A percentile compares a stretch with the other conserved stretches of the same genome.
These are phyloP conservation scores for Daldinia eschscholtzii DNA, from an alignment of 2,329 filamentous ascomycete species.

Conservation along the genomic window DNA sequence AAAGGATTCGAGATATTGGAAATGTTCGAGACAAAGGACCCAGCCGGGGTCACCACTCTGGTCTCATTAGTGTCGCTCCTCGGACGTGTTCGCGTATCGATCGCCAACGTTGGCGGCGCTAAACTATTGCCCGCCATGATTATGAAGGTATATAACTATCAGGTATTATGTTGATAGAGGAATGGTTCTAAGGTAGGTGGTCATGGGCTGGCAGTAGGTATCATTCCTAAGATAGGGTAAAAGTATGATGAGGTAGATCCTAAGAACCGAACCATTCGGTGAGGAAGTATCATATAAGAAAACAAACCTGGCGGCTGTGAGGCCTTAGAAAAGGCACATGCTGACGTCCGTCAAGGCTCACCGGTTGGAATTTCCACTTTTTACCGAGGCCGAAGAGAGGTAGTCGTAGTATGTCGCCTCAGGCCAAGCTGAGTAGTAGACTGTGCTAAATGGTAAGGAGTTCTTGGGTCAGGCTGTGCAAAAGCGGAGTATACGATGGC, in stretches of 20 bases:
- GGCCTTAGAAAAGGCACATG: slow-evolving; percentile 22
- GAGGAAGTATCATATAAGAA: slow-evolving; percentile 29
- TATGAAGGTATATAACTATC: slow-evolving; percentile 7
- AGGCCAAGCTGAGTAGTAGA: slow-evolving; percentile 2
- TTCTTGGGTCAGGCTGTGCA: slow-evolving; percentile 32
- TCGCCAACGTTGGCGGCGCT: slow-evolving; percentile 48
- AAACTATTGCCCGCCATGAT: slow-evolving; percentile 48
- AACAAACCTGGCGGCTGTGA: neutral
- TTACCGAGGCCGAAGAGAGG: slow-evolving; percentile 15
- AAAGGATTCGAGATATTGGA: slow-evolving; percentile 53
- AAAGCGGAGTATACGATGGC: slow-evolving; percentile 17
- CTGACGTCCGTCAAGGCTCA: slow-evolving; percentile 25
- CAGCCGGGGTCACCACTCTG: slow-evolving; percentile 48
- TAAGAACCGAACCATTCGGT: slow-evolving; percentile 16
- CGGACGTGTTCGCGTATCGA: slow-evolving; percentile 48
- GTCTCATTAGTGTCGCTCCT: slow-evolving; percentile 50
- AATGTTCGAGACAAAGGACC: slow-evolving; percentile 50
- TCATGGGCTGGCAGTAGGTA: slow-evolving; percentile 2
- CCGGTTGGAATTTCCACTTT: slow-evolving; percentile 27
- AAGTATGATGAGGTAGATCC: slow-evolving; percentile 10
- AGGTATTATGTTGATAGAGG: neutral
- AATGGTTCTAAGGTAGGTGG: neutral
- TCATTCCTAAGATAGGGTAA: slow-evolving; percentile 17
- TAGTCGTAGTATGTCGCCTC: slow-evolving; percentile 8
- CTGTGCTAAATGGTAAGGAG: slow-evolving; percentile 12